Evolutionary conservation across 2,329 filamentous ascomycete species (phyloP).

Genomic region (Thyridium curvatum): DNA sequence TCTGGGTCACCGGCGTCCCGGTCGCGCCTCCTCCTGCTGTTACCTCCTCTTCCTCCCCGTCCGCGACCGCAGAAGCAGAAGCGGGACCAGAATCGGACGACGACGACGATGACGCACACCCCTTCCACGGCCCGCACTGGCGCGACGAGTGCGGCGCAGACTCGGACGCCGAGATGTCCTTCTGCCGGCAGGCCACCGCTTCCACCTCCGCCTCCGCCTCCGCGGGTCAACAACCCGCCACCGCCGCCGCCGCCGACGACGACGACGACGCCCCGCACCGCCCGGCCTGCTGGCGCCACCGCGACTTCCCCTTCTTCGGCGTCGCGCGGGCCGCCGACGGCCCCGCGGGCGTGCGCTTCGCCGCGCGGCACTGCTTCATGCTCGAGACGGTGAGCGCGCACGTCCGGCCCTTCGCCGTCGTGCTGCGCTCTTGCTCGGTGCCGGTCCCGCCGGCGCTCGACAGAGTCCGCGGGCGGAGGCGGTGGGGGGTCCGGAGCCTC

Average conservation of each 20-base stretch:
- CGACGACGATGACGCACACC: background rate
- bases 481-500: no score
- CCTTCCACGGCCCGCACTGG: constrained; percentile 41
- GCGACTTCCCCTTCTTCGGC: constrained; percentile 45
- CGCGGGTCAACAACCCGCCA: no score
- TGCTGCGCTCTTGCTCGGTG: background rate
- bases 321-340: constrained; percentile 37
- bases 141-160: constrained; percentile 37
- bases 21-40: constrained; percentile 23
- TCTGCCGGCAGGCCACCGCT: constrained; percentile 27
- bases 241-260: no score
- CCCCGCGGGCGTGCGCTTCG: constrained; percentile 35
- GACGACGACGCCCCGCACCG: constrained; percentile 13
- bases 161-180: constrained; percentile 33
- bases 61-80: background rate
- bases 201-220: no score
- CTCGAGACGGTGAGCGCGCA: constrained; percentile 38
- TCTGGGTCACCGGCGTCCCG: constrained; percentile 47
- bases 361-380: constrained; percentile 40
- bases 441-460: no score
- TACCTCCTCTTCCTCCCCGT: no score
- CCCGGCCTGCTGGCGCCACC: constrained; percentile 48
- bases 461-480: background rate
- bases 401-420: constrained; percentile 23
- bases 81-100: background rate